phyloP scores from a whole-genome alignment of 192 early-diverging fungal genomes.

The Backusella australiensis region DNA sequence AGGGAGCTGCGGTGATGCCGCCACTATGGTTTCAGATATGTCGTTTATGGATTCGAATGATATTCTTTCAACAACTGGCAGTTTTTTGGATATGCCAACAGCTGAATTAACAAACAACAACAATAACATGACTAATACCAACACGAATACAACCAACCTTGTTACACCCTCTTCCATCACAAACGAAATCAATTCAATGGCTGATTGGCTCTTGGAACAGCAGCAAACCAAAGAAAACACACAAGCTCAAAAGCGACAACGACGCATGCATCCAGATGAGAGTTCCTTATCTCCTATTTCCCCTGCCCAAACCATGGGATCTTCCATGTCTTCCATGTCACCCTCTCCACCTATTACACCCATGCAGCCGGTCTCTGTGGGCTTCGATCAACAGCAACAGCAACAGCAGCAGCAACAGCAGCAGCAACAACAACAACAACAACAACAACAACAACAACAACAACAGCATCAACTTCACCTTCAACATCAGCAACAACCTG shows the following conservation, averaged over 20 bases:
- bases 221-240: background rate
- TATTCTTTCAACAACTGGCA: background rate
- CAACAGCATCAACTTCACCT: background rate
- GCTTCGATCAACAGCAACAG: conserved; percentile 11
- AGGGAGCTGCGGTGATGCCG: background rate
- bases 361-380: conserved; percentile 14
- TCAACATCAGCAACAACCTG: background rate
- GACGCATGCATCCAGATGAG: background rate
- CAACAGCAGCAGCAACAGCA: conserved; percentile 5
- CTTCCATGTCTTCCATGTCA: conserved; percentile 16
- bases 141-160: background rate
- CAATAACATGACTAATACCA: background rate
- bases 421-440: conserved; percentile 1
- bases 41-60: conserved; percentile 8
- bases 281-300: conserved; percentile 6
- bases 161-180: conserved; percentile 4
- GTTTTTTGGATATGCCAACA: background rate
- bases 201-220: conserved; percentile 12
- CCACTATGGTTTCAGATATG: background rate
- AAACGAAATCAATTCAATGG: conserved; percentile 9
- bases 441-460: conserved; percentile 8
- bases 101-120: background rate
- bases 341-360: conserved; percentile 31
- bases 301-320: conserved; percentile 6
- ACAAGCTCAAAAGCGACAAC: conserved; percentile 8